Conservation (phyloP, 2,329 filamentous ascomycete genomes). For the Aureobasidium melanogenum region DNA sequence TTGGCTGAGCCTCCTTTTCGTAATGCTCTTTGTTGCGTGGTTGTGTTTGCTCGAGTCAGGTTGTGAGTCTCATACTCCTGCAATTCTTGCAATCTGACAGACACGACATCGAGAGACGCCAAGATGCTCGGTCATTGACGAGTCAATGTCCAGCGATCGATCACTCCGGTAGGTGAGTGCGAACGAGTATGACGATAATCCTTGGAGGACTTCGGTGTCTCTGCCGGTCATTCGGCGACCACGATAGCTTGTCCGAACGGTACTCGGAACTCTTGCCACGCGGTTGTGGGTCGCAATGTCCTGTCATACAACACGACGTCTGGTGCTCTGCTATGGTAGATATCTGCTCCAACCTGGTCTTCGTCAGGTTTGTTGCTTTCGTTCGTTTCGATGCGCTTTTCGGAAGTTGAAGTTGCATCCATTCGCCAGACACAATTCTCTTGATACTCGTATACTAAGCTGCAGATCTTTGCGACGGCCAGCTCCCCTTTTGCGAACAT, state of each 20-base stretch:
- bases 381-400: background rate
- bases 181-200: no score
- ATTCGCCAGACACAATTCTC: background rate
- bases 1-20: background rate
- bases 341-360: background rate
- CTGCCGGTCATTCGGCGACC: no score
- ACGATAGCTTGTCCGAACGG: no score
- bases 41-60: background rate
- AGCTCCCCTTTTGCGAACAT: background rate
- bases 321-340: background rate
- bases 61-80: background rate
- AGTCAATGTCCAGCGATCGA: background rate
- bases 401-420: background rate
- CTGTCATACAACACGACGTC: background rate
- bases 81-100: no score
- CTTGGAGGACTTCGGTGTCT: no score
- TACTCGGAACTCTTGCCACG: no score
- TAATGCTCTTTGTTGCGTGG: background rate
- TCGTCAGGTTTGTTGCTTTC: background rate
- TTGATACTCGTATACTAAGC: background rate
- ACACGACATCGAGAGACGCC: no score
- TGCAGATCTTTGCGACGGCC: no score
- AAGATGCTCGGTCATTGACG: no score
- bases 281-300: background rate
- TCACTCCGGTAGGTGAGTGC: background rate